Evolutionary conservation across 2,329 filamentous ascomycete genomes (phyloP).

Genomic region (Dothiorella sarmentorum): DNA sequence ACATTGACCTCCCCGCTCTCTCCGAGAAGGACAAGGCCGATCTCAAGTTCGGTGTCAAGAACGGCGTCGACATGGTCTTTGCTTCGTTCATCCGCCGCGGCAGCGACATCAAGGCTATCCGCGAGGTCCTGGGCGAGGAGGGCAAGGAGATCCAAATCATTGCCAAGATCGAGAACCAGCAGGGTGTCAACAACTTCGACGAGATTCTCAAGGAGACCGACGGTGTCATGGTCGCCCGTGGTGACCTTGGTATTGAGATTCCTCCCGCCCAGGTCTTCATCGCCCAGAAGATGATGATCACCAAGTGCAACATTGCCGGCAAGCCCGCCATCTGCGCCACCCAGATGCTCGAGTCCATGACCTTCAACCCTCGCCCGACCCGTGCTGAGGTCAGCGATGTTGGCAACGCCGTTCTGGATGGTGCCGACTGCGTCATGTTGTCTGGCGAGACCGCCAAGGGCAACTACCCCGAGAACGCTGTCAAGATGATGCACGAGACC

Average conservation of each 20-base stretch:
- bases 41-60: conserved; percentile 94
- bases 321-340: conserved; percentile 99
- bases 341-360: conserved; percentile 99
- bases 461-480: conserved; percentile 85
- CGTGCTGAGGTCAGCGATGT: conserved; percentile 98
- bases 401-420: conserved; percentile 95
- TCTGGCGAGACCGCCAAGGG: conserved; percentile 99
- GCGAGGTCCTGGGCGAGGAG: conserved; percentile 82
- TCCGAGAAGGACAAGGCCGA: conserved; percentile 98
- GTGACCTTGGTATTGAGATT: conserved; percentile 97
- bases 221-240: conserved; percentile 99
- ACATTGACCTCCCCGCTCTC: conserved; percentile 94
- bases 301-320: conserved; percentile 98
- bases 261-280: conserved; percentile 98
- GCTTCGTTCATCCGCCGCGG: conserved; percentile 96
- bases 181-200: conserved; percentile 99
- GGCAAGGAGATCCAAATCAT: conserved; percentile 99
- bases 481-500: conserved; percentile 97
- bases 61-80: conserved; percentile 98
- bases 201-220: conserved; percentile 96
- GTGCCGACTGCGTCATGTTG: conserved; percentile 99
- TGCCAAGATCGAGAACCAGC: conserved; percentile 99
- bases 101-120: conserved; percentile 90
- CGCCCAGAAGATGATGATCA: conserved; percentile 99
- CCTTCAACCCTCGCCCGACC: conserved; percentile 97